Conservation (phyloP, 2,329 filamentous ascomycete genomes). For the Aspergillus japonicus region DNA sequence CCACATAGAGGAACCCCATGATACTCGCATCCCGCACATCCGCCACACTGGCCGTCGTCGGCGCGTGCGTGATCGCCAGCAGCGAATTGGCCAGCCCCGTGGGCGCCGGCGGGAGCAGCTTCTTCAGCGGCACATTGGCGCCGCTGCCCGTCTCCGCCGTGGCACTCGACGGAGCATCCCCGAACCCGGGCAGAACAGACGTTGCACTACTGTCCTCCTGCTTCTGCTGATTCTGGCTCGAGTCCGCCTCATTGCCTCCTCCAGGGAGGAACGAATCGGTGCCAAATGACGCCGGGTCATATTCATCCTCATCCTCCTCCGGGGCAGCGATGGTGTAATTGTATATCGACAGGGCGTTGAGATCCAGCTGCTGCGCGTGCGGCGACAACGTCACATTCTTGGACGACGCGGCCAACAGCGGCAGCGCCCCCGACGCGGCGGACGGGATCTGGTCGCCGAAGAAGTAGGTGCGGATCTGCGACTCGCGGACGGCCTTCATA, state of each 20-base stretch:
- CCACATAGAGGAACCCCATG: constrained; percentile 90
- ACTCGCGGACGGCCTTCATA: constrained; percentile 70
- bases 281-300: constrained; percentile 36
- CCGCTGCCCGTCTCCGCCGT: constrained; percentile 17
- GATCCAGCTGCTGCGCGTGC: constrained; percentile 80
- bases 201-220: constrained; percentile 20
- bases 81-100: constrained; percentile 71
- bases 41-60: constrained; percentile 65
- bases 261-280: constrained; percentile 39
- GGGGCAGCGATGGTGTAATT: constrained; percentile 60
- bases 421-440: constrained; percentile 36
- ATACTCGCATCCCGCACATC: constrained; percentile 77
- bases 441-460: constrained; percentile 66
- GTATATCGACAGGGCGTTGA: constrained; percentile 72
- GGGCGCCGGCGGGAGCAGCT: constrained; percentile 61
- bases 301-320: constrained; percentile 52
- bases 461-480: constrained; percentile 87
- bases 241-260: constrained; percentile 27
- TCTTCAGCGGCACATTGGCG: constrained; percentile 51
- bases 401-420: constrained; percentile 34
- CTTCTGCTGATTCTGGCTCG: constrained; percentile 9
- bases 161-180: constrained; percentile 17
- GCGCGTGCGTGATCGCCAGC: constrained; percentile 79
- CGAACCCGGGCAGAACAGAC: constrained; percentile 25
- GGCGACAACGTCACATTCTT: constrained; percentile 75